Evolutionary conservation across 2,329 filamentous ascomycete genomes (phyloP).

Genomic region (Aaosphaeria pasadenensis): DNA sequence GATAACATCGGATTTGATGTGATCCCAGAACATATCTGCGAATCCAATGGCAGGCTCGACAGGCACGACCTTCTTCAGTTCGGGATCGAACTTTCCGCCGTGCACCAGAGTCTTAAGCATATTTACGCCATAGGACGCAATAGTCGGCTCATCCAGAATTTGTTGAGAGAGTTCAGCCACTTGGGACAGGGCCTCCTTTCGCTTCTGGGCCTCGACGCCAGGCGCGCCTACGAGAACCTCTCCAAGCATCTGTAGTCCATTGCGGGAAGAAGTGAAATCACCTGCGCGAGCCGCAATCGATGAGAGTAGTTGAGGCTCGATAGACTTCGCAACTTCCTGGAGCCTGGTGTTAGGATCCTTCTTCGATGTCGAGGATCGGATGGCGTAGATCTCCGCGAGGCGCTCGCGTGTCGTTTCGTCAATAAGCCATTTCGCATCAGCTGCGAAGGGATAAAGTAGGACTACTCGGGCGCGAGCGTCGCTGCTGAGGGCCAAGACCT

Average conservation of each 20-base stretch:
- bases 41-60: conserved; percentile 78
- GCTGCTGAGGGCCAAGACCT: conserved; percentile 62
- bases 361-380: conserved; percentile 83
- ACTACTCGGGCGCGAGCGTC: conserved; percentile 64
- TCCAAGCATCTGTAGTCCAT: conserved; percentile 82
- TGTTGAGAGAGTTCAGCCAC: conserved; percentile 47
- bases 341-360: conserved; percentile 78
- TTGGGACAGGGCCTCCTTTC: conserved; percentile 63
- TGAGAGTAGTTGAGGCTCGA: conserved; percentile 73
- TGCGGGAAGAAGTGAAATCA: conserved; percentile 69
- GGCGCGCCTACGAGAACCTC: conserved; percentile 75
- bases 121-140: conserved; percentile 59
- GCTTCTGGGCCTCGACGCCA: conserved; percentile 64
- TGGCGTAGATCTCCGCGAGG: conserved; percentile 72
- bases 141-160: conserved; percentile 35
- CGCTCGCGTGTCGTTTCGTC: conserved; percentile 62
- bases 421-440: conserved; percentile 61
- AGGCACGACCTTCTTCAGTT: conserved; percentile 65
- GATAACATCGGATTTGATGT: conserved; percentile 71
- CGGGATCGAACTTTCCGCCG: conserved; percentile 80
- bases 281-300: conserved; percentile 67
- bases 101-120: conserved; percentile 90
- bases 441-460: conserved; percentile 77
- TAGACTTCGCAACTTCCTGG: conserved; percentile 69
- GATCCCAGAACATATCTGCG: conserved; percentile 73